Conservation (phyloP, 1,139 yeast species). For the Candida neerlandica region DNA sequence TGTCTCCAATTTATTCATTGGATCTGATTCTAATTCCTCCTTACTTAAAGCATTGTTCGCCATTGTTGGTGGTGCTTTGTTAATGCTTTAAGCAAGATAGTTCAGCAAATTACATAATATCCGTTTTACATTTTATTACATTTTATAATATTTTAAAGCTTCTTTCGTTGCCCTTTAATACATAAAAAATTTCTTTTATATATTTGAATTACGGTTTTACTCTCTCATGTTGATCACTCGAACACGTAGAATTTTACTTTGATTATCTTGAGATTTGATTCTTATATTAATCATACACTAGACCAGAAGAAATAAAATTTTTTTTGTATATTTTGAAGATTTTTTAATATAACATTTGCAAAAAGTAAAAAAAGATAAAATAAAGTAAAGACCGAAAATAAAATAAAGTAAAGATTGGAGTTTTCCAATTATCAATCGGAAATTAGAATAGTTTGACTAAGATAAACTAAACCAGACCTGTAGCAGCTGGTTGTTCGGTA, state of each 20-base stretch:
- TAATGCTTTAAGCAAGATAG: not conserved
- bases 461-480: not conserved
- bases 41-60: constrained; percentile 20
- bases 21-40: constrained; percentile 14
- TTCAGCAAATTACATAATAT: not conserved
- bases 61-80: constrained; percentile 25
- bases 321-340: not conserved
- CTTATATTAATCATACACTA: not conserved
- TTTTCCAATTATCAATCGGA: not conserved
- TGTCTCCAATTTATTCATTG: not conserved
- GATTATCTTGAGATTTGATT: not conserved
- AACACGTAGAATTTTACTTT: too few species aligned
- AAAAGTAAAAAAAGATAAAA: not conserved
- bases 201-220: too few species aligned
- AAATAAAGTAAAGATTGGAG: not conserved
- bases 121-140: not conserved
- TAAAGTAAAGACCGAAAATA: not conserved
- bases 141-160: not conserved
- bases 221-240: too few species aligned
- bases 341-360: not conserved
- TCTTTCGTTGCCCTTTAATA: not conserved
- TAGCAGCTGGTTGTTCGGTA: not conserved
- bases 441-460: not conserved
- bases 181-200: not conserved
- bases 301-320: not conserved